Evolutionary conservation across 2,329 filamentous ascomycete species (phyloP), one percentile per base, ranked within the genome.

Genomic region (Aspergillus sp.): DNA sequence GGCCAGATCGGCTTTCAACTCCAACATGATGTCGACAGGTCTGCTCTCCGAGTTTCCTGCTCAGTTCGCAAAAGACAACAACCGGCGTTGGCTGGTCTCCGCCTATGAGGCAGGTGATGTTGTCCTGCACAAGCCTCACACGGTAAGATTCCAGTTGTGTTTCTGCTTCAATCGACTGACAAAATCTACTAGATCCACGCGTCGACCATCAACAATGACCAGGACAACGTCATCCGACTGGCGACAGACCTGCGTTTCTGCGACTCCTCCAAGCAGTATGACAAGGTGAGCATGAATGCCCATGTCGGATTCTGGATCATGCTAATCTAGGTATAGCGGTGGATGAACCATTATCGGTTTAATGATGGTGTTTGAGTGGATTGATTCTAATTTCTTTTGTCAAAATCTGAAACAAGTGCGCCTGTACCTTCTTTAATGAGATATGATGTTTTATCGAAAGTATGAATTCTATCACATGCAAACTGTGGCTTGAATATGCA

Each of bases 191-290:
- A 84, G 82, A 85, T 86, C 18, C 84, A 86, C 66, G 83, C 84
- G 0, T 85, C 83, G 2, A 84, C 82, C 0, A 75, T 85, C 58
- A 86, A 86, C 54, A 75, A 81, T 51, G 82, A 85, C 49, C 76
- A 78, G 0, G 72, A 80, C 6, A 80, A 81, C 56, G 69, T 80
- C 0, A 85, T 86, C 52, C 77, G 84, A 1, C 76, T 86, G 0
- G 84, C 81, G 0, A 85, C 84, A 2, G 84, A 86, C 66, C 64
- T 86, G 54, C 77, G 84, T 1, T 86, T 85, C 65, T 83, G 84
- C 7, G 77, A 85, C 62, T 76, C 78, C 4, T 80, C 78, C 6
- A 78, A 77, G 57, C 79, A 78, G 1, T 85, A 81, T 74, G 83
- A 85, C 62, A 80, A 73, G 67, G 72, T 73, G 42, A 18, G 61